A percentile compares a stretch with the other conserved stretches of the same genome.
Evolutionary conservation across 139 green algal species (phyloP).

Genomic region (Closterium sp.): DNA sequence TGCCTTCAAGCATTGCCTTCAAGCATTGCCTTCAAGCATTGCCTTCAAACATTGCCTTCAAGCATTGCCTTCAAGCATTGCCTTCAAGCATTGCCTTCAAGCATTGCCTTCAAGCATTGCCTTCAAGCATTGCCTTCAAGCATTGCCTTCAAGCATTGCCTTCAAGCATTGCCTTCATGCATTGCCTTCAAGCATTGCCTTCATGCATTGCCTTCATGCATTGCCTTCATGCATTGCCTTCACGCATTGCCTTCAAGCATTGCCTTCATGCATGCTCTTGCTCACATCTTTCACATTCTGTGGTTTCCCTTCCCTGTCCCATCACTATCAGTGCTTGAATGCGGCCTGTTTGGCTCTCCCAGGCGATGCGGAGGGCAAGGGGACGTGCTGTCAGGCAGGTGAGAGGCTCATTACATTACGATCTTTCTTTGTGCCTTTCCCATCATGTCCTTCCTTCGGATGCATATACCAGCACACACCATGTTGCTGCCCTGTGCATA

Average conservation of each 20-base stretch:
- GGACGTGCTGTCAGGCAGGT: constrained; percentile 45
- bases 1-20: not conserved
- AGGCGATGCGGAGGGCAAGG: constrained; percentile 50
- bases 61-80: not conserved
- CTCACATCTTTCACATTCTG: not conserved
- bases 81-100: not conserved
- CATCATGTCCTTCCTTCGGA: too few relatives aligned
- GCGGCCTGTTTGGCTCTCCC: constrained; percentile 34
- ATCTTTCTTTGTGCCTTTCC: too few relatives aligned
- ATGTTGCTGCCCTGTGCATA: not conserved
- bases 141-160: not conserved
- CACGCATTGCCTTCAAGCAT: too few relatives aligned
- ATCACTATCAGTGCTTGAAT: constrained; percentile 34
- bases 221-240: constrained; percentile 1
- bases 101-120: not conserved
- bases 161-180: not conserved
- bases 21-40: not conserved
- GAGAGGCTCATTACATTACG: not conserved
- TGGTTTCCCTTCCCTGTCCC: not conserved
- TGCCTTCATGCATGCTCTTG: not conserved
- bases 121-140: not conserved
- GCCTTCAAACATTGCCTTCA: not conserved
- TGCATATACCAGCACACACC: not conserved
- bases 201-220: not conserved
- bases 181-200: too few relatives aligned